phyloP scores from a whole-genome alignment of 78 protist species.

The Dictyostelium purpureum region DNA sequence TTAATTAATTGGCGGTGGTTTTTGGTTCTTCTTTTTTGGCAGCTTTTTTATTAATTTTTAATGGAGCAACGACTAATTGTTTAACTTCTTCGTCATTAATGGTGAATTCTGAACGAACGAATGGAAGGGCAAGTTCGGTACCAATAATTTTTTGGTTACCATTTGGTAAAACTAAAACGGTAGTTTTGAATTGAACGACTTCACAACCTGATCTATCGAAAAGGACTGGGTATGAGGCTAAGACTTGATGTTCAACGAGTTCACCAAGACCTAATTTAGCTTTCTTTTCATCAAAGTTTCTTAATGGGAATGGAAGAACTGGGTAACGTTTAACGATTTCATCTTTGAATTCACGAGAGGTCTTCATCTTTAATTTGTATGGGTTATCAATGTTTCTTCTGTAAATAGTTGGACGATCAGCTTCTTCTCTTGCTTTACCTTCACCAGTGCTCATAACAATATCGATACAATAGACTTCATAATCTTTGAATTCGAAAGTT shows the following conservation, averaged over 20 bases:
- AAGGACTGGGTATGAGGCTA: conserved; percentile 94
- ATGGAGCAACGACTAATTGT: conserved; percentile 6
- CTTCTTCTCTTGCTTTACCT: conserved; percentile 87
- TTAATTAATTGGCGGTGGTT: background rate
- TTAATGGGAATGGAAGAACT: conserved; percentile 81
- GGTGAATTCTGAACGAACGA: conserved; percentile 34
- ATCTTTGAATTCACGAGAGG: conserved; percentile 86
- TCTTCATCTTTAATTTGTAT: conserved; percentile 92
- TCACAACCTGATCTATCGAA: conserved; percentile 87
- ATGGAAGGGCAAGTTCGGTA: conserved; percentile 43
- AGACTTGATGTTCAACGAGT: conserved; percentile 88
- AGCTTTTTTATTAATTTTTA: conserved; percentile 29
- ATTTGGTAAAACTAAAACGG: conserved; percentile 78
- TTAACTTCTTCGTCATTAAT: conserved; percentile 4
- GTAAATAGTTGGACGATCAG: conserved; percentile 90
- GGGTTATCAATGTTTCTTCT: conserved; percentile 87
- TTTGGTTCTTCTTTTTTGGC: background rate
- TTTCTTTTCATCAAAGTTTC: conserved; percentile 88
- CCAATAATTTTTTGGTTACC: conserved; percentile 65
- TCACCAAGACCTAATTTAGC: conserved; percentile 93
- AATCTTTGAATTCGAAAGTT: conserved; percentile 49
- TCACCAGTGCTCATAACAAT: conserved; percentile 93
- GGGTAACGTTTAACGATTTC: conserved; percentile 80
- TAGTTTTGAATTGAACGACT: conserved; percentile 94
- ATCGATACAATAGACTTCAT: conserved; percentile 94